Conservation (phyloP, 768 basidiomycete genomes). For the Pisolithus orientalis region DNA sequence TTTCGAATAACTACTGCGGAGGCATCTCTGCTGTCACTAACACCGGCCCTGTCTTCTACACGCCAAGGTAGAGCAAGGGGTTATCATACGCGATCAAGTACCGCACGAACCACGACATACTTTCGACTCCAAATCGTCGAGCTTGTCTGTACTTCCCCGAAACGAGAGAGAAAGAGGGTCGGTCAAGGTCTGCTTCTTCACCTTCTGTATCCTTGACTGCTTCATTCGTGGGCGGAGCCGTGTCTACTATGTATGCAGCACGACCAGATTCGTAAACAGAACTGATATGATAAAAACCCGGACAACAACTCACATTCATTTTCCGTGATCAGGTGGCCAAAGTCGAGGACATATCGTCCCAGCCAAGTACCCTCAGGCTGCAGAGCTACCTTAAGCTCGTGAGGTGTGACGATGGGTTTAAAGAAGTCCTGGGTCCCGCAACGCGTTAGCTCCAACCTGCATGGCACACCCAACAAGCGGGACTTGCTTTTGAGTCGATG, state of each 20-base stretch:
- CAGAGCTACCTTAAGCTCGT: conserved; percentile 80
- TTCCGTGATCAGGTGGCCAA: conserved; percentile 50
- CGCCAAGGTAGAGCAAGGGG: conserved; percentile 1
- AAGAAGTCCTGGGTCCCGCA: conserved; percentile 64
- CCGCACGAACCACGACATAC: background rate
- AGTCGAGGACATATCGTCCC: conserved; percentile 74
- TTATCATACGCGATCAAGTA: conserved; percentile 9
- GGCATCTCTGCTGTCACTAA: conserved; percentile 19
- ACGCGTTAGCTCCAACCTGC: background rate
- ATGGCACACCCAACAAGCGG: background rate
- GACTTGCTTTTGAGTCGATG: conserved; percentile 57
- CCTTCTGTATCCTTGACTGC: conserved; percentile 11
- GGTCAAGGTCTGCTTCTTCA: conserved; percentile 53
- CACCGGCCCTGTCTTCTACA: conserved; percentile 8
- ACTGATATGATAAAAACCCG: background rate
- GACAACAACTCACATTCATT: conserved; percentile 11
- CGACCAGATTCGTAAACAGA: background rate
- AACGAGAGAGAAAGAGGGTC: conserved; percentile 77
- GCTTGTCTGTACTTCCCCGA: conserved; percentile 82
- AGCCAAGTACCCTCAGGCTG: conserved; percentile 66
- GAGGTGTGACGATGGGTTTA: conserved; percentile 89
- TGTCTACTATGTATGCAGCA: conserved; percentile 3
- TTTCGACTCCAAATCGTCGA: conserved; percentile 50
- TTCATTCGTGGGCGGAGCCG: background rate
- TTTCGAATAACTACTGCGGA: conserved; percentile 55